Percentiles rank a stretch among this genome's conserved stretches.
These are phyloP conservation scores for Psilocybe cyanescens DNA, from an alignment of 768 basidiomycete genomes.

Conservation along the genomic window DNA sequence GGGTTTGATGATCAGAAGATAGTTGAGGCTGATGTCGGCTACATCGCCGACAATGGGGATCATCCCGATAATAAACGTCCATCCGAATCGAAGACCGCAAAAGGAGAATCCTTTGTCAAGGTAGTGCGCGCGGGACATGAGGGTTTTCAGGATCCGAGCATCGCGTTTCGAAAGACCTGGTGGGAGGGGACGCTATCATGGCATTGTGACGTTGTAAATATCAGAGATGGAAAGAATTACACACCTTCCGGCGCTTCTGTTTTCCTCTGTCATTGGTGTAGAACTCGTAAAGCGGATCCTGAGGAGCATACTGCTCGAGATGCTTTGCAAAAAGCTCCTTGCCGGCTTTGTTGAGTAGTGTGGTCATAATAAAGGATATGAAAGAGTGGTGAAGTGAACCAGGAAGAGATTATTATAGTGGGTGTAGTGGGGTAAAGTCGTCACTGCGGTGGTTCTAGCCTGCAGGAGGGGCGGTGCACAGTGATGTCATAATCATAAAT, in stretches of 20 bases:
- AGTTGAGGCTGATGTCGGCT: constrained; percentile 66
- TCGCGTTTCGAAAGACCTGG: constrained; percentile 81
- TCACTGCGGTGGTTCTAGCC: neutral
- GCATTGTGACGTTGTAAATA: neutral
- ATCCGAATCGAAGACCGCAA: constrained; percentile 85
- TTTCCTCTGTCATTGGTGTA: constrained; percentile 60
- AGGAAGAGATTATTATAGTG: neutral
- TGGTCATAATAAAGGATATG: constrained; percentile 23
- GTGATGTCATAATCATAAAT: too few species aligned
- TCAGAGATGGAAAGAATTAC: constrained; percentile 11
- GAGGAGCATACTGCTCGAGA: constrained; percentile 66
- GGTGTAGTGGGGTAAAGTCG: neutral
- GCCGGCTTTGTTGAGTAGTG: constrained; percentile 49
- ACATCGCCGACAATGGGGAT: constrained; percentile 74
- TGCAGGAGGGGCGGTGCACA: too few species aligned
- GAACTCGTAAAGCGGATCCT: constrained; percentile 76
- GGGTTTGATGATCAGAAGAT: constrained; percentile 76
- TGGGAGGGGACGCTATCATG: constrained; percentile 63
- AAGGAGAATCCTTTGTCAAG: constrained; percentile 87
- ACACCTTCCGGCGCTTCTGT: constrained; percentile 60
- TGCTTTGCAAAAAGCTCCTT: constrained; percentile 66
- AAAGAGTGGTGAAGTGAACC: neutral
- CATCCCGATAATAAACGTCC: constrained; percentile 81
- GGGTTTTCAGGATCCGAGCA: constrained; percentile 69
- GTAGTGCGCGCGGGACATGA: constrained; percentile 79